Evolutionary conservation across 108 stramenopile species (phyloP), one percentile per base, ranked within the genome.

Genomic region (Conticribra weissflogii): DNA sequence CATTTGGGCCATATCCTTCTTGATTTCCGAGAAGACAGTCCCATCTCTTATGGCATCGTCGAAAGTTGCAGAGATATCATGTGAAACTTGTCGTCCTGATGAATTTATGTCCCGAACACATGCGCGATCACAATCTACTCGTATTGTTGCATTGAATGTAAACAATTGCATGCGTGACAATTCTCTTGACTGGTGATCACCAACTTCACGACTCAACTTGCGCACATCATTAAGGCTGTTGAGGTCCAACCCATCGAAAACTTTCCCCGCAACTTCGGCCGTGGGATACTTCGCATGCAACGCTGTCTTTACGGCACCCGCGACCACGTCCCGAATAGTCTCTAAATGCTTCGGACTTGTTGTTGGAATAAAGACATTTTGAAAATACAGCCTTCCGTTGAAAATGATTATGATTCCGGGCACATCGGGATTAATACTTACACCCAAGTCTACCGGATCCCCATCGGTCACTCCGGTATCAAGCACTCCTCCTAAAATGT

Each of bases 181-280:
- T 3, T 68, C 45, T 28, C 66, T 51, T 52, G 64, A 66, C 14
- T 25, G 4, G 27, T 27, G 27, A 36, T 19, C 15, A 2, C 31
- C 15, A 9, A 5, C 31, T 5, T 16, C 33, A 5, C 31, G 7
- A 21, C 18, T 18, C 17, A 16, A 17, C 21, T 31, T 34, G 29
- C 33, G 12, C 33, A 33, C 33, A 9, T 22, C 4, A 14, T 46
- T 21, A 25, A 68, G 29, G 3, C 54, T 19, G 2, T 33, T 22
- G 14, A 68, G 3, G 47, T 68, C 54, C 27, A 57, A 24, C 5
- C 66, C 66, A 47, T 68, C 66, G 30, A 68, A 68, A 15, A 55
- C 56, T 25, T 47, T 68, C 1, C 33, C 53, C 5, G n/a, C 3
- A 21, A 25, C 28, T 2, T 57, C 55, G 17, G 47, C 54, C 12